Evolutionary conservation across 2,329 filamentous ascomycete species (phyloP).

Genomic region (Penicillium italicum): DNA sequence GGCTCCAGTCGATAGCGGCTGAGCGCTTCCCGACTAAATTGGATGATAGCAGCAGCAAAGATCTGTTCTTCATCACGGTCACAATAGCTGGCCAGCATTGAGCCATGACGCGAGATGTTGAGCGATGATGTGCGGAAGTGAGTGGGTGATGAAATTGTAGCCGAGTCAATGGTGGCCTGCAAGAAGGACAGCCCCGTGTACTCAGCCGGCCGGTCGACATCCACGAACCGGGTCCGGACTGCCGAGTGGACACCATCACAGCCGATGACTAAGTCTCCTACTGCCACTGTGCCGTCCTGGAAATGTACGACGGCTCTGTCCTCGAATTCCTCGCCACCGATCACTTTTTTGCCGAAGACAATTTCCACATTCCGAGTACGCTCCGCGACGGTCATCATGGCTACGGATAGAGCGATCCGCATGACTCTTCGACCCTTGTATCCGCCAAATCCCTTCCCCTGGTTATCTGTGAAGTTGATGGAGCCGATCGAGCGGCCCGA

Average conservation of each 20-base stretch:
- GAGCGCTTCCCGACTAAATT: constrained; percentile 33
- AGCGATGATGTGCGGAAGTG: constrained; percentile 42
- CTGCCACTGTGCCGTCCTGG: constrained; percentile 33
- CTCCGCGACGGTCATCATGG: constrained; percentile 40
- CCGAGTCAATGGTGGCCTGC: constrained; percentile 33
- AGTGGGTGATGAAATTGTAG: constrained; percentile 23
- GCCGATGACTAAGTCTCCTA: constrained; percentile 38
- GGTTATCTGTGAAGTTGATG: constrained; percentile 38
- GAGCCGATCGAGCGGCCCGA: constrained; percentile 38
- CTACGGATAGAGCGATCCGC: constrained; percentile 41
- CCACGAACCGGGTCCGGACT: constrained; percentile 37
- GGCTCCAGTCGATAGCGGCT: constrained; percentile 23
- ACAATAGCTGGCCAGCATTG: constrained; percentile 41
- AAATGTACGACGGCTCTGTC: constrained; percentile 37
- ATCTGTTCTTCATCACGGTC: constrained; percentile 36
- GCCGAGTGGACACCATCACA: constrained; percentile 44
- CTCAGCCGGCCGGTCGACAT: constrained; percentile 33
- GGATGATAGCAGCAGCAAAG: constrained; percentile 41
- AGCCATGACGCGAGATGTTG: constrained; percentile 40
- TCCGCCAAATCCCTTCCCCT: constrained; percentile 38
- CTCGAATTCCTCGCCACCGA: constrained; percentile 33
- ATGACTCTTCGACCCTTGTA: constrained; percentile 43
- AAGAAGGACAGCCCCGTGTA: constrained; percentile 44
- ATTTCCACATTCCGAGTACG: constrained; percentile 38
- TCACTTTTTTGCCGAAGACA: constrained; percentile 43